Conservation (phyloP, 768 basidiomycete species). For the Naematelia aurantialba region DNA sequence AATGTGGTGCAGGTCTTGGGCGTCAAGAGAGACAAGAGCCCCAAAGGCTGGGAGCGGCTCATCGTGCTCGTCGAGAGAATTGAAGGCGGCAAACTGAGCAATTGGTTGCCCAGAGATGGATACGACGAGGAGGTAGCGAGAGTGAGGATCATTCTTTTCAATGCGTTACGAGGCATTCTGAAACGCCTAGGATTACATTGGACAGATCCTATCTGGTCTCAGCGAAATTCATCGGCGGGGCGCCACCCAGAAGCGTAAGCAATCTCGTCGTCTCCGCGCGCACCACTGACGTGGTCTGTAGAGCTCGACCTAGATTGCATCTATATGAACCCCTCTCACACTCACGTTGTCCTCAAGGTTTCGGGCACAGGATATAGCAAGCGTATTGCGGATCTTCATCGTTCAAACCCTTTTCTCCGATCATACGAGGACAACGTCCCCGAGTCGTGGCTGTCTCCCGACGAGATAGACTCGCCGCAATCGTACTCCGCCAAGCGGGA, state of each 20-base stretch:
- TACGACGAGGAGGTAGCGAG: slow-evolving; percentile 31
- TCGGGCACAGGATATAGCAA: slow-evolving; percentile 69
- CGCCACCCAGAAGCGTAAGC: slow-evolving; percentile 37
- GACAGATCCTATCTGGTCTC: slow-evolving; percentile 37
- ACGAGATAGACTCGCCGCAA: slow-evolving; percentile 73
- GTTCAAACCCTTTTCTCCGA: slow-evolving; percentile 69
- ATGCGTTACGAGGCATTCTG: not conserved
- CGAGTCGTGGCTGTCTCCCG: slow-evolving; percentile 64
- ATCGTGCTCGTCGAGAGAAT: slow-evolving; percentile 33
- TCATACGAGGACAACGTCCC: slow-evolving; percentile 47
- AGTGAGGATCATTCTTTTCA: slow-evolving; percentile 14
- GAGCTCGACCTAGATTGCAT: slow-evolving; percentile 35
- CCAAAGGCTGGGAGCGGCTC: slow-evolving; percentile 43
- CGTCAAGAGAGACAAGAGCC: slow-evolving; percentile 36
- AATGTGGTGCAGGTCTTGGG: slow-evolving; percentile 34
- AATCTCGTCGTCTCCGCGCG: not conserved
- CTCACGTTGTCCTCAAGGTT: slow-evolving; percentile 63
- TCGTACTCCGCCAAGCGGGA: slow-evolving; percentile 73
- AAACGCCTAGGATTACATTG: slow-evolving; percentile 31
- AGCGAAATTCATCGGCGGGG: slow-evolving; percentile 34
- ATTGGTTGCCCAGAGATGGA: slow-evolving; percentile 33
- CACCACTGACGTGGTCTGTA: slow-evolving; percentile 6
- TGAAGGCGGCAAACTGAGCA: slow-evolving; percentile 31
- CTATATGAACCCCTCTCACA: slow-evolving; percentile 38
- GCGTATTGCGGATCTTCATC: slow-evolving; percentile 71